phyloP scores from a whole-genome alignment of 1,139 yeast genomes.

The Yamadazyma jaroonii region DNA sequence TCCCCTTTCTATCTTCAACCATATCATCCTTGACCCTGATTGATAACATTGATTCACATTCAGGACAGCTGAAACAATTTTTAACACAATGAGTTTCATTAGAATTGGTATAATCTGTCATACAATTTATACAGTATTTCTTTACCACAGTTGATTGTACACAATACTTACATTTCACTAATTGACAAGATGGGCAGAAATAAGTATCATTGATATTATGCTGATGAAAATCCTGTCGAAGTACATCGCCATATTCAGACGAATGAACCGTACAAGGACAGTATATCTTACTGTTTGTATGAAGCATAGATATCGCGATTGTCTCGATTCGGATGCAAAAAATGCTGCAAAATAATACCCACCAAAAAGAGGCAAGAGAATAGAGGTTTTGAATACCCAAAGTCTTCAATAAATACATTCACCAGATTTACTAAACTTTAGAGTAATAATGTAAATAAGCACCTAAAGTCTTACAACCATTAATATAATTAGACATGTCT shows the following conservation, averaged over 20 bases:
- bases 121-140: conserved; percentile 39
- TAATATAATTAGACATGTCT: conserved; percentile 82
- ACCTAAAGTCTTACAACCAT: conserved; percentile 91
- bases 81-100: conserved; percentile 26
- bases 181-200: conserved; percentile 40
- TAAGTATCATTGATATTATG: conserved; percentile 20
- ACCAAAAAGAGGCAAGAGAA: too few species aligned
- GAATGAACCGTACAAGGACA: conserved; percentile 10
- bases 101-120: conserved; percentile 29
- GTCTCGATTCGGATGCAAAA: background rate
- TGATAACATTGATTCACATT: conserved; percentile 26
- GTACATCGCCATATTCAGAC: conserved; percentile 3
- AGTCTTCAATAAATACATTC: background rate
- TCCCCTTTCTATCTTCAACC: conserved; percentile 23
- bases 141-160: conserved; percentile 21
- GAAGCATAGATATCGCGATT: conserved; percentile 8
- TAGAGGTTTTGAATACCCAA: too few species aligned
- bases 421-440: conserved; percentile 23
- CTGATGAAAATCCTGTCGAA: background rate
- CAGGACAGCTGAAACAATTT: conserved; percentile 42
- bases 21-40: conserved; percentile 22
- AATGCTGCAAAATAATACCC: background rate
- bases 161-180: conserved; percentile 26
- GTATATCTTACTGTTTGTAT: conserved; percentile 7
- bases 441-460: conserved; percentile 91